Base-by-base conservation (phyloP, 768 basidiomycete genomes). In the Tephrocybe rancida region DNA sequence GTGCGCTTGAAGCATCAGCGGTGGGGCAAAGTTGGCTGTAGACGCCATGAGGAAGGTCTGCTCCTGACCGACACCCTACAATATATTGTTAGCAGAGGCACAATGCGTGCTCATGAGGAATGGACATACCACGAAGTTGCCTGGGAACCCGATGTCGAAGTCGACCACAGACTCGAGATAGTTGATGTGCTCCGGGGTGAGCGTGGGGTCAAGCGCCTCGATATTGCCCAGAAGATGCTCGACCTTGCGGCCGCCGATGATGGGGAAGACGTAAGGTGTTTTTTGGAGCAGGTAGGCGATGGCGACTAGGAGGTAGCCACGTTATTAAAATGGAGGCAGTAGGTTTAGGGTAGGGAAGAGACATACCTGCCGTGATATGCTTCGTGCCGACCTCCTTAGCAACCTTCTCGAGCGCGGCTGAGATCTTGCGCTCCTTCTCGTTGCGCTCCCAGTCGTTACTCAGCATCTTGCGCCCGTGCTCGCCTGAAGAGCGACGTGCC, bases 271-370 rank as follows among this genome's bases (percentile, higher is more conserved):
- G 47, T 72, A 81, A 0, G 77, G 74, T 5, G 76, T 70, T 63
- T 83, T 85, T 38, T 82, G 78, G 67, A 84, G 67, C 10, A 84
- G 66, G 53, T 82, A 83, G 13, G 80, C 79, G 54, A 84, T 77
- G 7, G 80, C 80, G 3, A 82, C 79, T 78, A 37, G 2, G 21
- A 38, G 5, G 25, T 14, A 29, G 37, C 8, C 43, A 25, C 6
- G 29, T n/a, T 1, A 42, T 30, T 11, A 29, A n/a, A 21, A 9
- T n/a, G 18, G 9, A 24, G 6, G 16, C 18, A 71, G 68, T 24
- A 5, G 13, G 29, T n/a, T 25, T 32, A 13, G 13, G 22, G n/a
- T 14, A 24, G 26, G 5, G 11, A n/a, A 19, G 6, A n/a, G 22
- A 5, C 6, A 29, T 44, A 61, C 64, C 64, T 37, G 67, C 54